Base-by-base conservation (phyloP, 805 yeast species). In the Candida pini region DNA sequence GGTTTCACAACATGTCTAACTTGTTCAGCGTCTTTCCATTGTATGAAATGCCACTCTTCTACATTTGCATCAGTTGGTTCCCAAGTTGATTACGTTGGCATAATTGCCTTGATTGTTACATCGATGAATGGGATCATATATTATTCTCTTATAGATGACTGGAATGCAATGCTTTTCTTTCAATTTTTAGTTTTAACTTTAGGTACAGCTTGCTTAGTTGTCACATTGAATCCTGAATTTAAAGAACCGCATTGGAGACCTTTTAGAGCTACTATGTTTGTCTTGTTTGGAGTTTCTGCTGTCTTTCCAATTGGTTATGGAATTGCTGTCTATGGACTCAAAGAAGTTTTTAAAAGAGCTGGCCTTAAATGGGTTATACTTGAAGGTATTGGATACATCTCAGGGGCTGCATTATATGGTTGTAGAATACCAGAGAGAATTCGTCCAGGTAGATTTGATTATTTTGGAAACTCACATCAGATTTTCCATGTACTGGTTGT, bases 381-480 rank as follows among this genome's bases (percentile, higher is more conserved):
- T 7, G 96, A 87, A 56, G 96, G 87, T 0, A 51, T 73, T 2
- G 73, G 82, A 28, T 89, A 88, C 56, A 81, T 87, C 4, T 44
- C 63, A 6, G 97, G 97, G 0, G 96, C 96, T 0, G 65, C 68
- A 2, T 56, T 89, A 34, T 88, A 88, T 55, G 96, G 94, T 0
- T 54, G 68, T 17, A 66, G 96, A 40, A 56, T 83, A 22, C 97
- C 97, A 0, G 97, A 88, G 53, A 65, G 82, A 31, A 63, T 66
- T 27, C 45, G 44, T 5, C 85, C 86, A 0, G 88, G 88, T 0
- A 55, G 26, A 15, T 83, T 70, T 53, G 95, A 86, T 46, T 49
- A 74, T 9, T 68, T 74, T 58, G 95, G 95, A 1, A 82, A 83
- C 45, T 81, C 94, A 6, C 96, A 87, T 54, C 96, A 87, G 52